Conservation (phyloP, 768 basidiomycete genomes). For the Tricholoma sp. region DNA sequence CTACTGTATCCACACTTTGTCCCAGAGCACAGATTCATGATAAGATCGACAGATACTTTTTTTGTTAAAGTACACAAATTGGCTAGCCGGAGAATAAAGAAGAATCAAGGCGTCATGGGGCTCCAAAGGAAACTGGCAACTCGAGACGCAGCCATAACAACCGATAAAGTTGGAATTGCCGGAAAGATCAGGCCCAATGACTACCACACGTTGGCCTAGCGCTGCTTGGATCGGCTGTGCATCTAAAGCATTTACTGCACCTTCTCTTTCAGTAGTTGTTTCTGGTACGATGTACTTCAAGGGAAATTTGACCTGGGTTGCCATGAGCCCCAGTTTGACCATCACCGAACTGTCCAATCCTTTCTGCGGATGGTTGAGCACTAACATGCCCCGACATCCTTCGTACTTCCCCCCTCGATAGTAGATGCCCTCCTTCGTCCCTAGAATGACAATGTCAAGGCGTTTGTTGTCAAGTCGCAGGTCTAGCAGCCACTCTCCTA, state of each 20-base stretch:
- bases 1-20: too few species aligned
- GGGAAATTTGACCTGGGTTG: too few species aligned
- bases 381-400: neutral
- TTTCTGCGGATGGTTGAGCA: too few species aligned
- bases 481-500: neutral
- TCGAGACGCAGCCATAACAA: too few species aligned
- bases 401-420: neutral
- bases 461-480: neutral
- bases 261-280: neutral
- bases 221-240: too few species aligned
- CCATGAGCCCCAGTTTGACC: too few species aligned
- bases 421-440: too few species aligned
- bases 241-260: too few species aligned
- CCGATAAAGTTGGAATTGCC: neutral
- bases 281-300: neutral
- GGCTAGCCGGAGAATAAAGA: neutral
- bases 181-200: neutral
- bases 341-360: neutral
- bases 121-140: neutral
- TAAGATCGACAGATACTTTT: neutral
- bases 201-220: too few species aligned
- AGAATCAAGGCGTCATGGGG: neutral
- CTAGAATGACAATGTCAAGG: too few species aligned
- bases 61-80: neutral
- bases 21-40: too few species aligned